Evolutionary conservation across 1,284 basidiomycete species (phyloP).

Genomic region (Marasmius tenuissimus): DNA sequence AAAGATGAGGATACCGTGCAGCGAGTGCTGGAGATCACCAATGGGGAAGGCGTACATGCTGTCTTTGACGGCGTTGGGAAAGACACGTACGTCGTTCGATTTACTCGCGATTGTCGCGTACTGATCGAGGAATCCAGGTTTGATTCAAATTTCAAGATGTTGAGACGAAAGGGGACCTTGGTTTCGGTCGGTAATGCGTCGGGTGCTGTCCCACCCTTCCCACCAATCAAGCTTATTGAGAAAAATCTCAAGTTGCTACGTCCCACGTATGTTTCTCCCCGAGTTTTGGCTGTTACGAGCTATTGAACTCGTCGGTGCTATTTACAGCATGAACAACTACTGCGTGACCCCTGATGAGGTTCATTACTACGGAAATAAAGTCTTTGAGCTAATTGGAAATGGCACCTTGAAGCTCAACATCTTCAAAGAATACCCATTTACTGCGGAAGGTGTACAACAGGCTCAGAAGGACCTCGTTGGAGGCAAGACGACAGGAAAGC

Average conservation of each 20-base stretch:
- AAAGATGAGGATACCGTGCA: slow-evolving; percentile 68
- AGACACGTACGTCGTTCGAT: slow-evolving; percentile 63
- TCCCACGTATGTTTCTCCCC: slow-evolving; percentile 56
- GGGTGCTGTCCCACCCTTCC: slow-evolving; percentile 74
- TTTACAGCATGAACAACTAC: slow-evolving; percentile 62
- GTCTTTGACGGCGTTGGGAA: slow-evolving; percentile 95
- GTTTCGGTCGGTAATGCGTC: slow-evolving; percentile 94
- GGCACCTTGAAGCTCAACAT: slow-evolving; percentile 73
- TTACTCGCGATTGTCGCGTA: neutral
- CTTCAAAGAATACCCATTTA: slow-evolving; percentile 82
- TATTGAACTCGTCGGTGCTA: neutral
- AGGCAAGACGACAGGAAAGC: slow-evolving; percentile 83
- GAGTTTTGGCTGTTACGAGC: neutral
- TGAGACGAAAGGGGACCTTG: slow-evolving; percentile 80
- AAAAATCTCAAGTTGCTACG: slow-evolving; percentile 86
- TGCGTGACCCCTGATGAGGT: slow-evolving; percentile 73
- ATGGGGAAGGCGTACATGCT: slow-evolving; percentile 82
- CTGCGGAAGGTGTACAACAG: slow-evolving; percentile 74
- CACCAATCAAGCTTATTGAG: slow-evolving; percentile 70
- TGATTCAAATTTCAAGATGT: slow-evolving; percentile 79
- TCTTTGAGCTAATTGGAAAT: slow-evolving; percentile 64
- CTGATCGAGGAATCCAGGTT: slow-evolving; percentile 47
- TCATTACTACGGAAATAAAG: slow-evolving; percentile 60
- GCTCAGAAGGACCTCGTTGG: slow-evolving; percentile 80
- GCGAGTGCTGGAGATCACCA: slow-evolving; percentile 78